These are phyloP conservation scores for Podospora didyma DNA, from an alignment of 495 filamentous ascomycete genomes.

Conservation along the genomic window DNA sequence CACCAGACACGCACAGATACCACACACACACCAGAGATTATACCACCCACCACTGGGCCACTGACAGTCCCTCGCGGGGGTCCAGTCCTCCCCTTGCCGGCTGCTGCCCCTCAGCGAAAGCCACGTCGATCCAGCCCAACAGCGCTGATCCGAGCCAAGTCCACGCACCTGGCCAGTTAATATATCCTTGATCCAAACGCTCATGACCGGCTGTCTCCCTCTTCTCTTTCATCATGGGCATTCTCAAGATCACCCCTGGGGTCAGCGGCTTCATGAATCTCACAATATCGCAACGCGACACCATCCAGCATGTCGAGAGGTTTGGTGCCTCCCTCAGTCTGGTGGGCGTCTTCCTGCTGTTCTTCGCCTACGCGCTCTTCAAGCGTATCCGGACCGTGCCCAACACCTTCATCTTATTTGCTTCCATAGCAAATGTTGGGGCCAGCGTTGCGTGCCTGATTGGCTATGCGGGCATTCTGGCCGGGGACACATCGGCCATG, in stretches of 20 bases:
- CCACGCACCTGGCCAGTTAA: constrained; percentile 4
- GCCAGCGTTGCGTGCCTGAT: constrained; percentile 76
- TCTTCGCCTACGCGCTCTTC: constrained; percentile 61
- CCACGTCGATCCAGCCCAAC: constrained; percentile 16
- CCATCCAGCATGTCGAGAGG: constrained; percentile 41
- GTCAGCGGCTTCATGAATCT: constrained; percentile 30
- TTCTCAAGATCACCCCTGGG: constrained; percentile 11
- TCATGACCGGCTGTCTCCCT: constrained; percentile 7
- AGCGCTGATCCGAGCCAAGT: constrained; percentile 2
- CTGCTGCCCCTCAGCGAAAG: constrained; percentile 6
- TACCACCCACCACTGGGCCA: background rate
- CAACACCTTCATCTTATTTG: constrained; percentile 79
- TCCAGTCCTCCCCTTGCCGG: background rate
- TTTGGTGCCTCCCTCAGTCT: constrained; percentile 58
- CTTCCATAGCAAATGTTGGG: constrained; percentile 76
- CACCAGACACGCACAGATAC: background rate
- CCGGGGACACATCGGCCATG: constrained; percentile 49
- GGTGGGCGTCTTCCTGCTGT: constrained; percentile 62
- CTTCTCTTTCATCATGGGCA: constrained; percentile 15
- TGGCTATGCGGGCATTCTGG: constrained; percentile 48
- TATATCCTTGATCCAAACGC: constrained; percentile 16
- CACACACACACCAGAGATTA: background rate
- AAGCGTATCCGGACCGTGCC: constrained; percentile 67
- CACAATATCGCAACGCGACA: constrained; percentile 21
- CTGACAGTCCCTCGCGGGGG: background rate